phyloP scores from a whole-genome alignment of 306 rosid genomes.

The Herpetospermum pedunculosum region DNA sequence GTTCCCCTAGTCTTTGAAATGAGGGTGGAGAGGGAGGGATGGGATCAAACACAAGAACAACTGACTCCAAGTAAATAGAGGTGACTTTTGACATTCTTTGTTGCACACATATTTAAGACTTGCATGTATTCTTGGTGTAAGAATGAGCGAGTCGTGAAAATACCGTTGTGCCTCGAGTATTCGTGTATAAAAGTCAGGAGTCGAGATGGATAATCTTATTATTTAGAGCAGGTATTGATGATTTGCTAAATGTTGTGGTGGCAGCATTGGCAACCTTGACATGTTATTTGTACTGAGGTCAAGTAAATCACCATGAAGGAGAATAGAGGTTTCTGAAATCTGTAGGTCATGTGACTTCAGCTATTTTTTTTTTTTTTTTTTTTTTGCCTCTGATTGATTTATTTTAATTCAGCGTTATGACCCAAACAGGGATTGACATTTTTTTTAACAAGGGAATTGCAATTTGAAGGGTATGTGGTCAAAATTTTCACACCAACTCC shows the following conservation, averaged over 20 bases:
- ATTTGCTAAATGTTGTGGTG: not conserved
- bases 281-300: not conserved
- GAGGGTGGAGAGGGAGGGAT: not conserved
- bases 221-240: not conserved
- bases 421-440: too few species aligned
- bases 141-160: not conserved
- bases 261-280: not conserved
- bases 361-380: not conserved
- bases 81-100: constrained; percentile 9
- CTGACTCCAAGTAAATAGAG: constrained; percentile 10
- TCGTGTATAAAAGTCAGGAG: not conserved
- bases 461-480: too few species aligned
- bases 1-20: constrained; percentile 13
- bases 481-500: not conserved
- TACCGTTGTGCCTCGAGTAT: not conserved
- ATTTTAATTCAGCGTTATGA: not conserved
- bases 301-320: not conserved
- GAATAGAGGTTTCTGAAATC: not conserved
- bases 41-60: not conserved
- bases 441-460: too few species aligned
- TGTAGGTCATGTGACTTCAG: not conserved
- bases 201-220: not conserved
- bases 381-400: not conserved
- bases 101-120: not conserved
- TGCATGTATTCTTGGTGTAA: not conserved